A percentile compares a stretch with the other conserved stretches of the same genome.
These are phyloP conservation scores for Clarireedia paspali DNA, from an alignment of 2,329 filamentous ascomycete species.

Conservation along the genomic window DNA sequence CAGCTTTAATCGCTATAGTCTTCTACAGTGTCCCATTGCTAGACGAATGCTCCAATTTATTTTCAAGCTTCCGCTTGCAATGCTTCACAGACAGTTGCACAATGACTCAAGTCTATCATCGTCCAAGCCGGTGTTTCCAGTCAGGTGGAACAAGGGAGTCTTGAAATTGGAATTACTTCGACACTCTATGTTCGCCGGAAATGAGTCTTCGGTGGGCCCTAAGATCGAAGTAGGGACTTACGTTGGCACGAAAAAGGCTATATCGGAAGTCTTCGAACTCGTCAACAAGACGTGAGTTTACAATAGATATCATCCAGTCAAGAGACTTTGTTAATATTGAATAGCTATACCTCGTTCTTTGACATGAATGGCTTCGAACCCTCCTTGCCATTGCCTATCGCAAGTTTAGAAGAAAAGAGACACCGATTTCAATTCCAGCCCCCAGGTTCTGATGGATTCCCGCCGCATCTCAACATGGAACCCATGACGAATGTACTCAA, in stretches of 20 bases:
- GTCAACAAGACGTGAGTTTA: slow-evolving; percentile 1
- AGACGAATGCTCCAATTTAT: neutral
- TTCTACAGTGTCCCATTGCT: neutral
- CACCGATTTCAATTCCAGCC: slow-evolving; percentile 6
- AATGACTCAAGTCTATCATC: neutral
- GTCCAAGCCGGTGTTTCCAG: neutral
- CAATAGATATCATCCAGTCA: neutral
- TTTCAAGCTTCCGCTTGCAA: neutral
- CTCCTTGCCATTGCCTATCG: neutral
- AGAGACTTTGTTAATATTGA: neutral
- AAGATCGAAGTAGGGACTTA: slow-evolving; percentile 3
- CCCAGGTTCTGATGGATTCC: slow-evolving; percentile 1
- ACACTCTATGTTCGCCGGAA: slow-evolving; percentile 5
- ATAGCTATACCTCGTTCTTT: slow-evolving; percentile 1
- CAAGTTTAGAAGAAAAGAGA: neutral
- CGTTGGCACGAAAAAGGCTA: slow-evolving; percentile 2
- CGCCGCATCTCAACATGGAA: slow-evolving; percentile 1
- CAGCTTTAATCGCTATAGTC: neutral
- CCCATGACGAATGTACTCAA: neutral
- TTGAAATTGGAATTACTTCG: slow-evolving; percentile 2
- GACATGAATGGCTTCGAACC: slow-evolving; percentile 2
- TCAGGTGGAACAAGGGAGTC: slow-evolving; percentile 4
- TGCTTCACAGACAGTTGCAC: neutral
- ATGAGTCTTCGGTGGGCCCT: neutral
- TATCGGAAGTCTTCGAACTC: slow-evolving; percentile 1